Base-by-base conservation (phyloP, 805 yeast genomes). In the Trichomonascus vanleenenianus region DNA sequence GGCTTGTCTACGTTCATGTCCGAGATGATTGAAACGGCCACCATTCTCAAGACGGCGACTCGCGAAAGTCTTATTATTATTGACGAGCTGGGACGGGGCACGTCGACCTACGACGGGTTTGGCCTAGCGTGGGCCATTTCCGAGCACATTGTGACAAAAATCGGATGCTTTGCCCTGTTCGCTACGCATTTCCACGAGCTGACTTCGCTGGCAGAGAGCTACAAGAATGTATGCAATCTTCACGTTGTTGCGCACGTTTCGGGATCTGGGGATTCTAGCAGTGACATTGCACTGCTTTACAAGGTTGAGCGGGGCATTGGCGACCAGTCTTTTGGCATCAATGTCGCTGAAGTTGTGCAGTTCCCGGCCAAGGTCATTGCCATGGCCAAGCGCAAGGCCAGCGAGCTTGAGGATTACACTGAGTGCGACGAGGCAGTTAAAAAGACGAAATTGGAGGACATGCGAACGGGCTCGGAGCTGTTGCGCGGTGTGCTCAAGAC, bases 141-240 rank as follows among this genome's bases (percentile, higher is more conserved):
- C 52, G 95, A 89, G 59, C 81, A 82, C 63, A 79, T 91, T 48
- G 81, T 93, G 2, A 71, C 71, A 15, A 71, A 82, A 42, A 74
- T 85, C 43, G 72, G 75, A 42, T 82, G 96, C 51, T 87, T 88
- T 64, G 79, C 95, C 0, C 60, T 93, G 46, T 93, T 93, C 72
- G 97, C 98, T 0, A 93, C 98, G 0, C 98, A 93, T 70, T 93
- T 93, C 73, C 97, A 93, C 63, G 98, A 93, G 62, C 72, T 93
- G 49, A 93, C 97, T 1, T 81, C 82, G 30, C 68, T 93, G 42
- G 72, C 94, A 0, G 81, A 79, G 15, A 73, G 73, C 52, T 60
- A 71, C 10, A 76, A 79, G 2, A 52, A 53, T 15, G 96, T 91
- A 1, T 73, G 76, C 42, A 93, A 93, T 63, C 67, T 87, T 56